A percentile compares a stretch with the other conserved stretches of the same genome.
Evolutionary conservation across 768 basidiomycete species (phyloP).

Genomic region (Lentinus brumalis): DNA sequence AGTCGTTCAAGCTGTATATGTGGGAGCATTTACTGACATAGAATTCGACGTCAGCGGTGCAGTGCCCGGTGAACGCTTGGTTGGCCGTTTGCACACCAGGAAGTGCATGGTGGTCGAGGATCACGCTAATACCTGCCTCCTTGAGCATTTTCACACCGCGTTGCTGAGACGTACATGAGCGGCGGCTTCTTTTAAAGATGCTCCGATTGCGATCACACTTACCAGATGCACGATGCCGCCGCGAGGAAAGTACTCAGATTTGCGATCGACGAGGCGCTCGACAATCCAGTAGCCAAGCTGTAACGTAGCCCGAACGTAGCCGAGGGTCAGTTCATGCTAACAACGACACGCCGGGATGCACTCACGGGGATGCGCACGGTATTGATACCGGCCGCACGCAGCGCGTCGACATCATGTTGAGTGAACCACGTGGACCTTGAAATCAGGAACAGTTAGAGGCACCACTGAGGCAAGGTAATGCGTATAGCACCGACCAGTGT

Average conservation of each 20-base stretch:
- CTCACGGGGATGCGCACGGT: slow-evolving; percentile 76
- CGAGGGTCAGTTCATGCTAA: background rate
- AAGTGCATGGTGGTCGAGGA: slow-evolving; percentile 71
- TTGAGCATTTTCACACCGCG: slow-evolving; percentile 62
- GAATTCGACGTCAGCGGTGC: slow-evolving; percentile 69
- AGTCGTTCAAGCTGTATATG: background rate
- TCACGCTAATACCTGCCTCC: slow-evolving; percentile 62
- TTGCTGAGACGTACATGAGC: slow-evolving; percentile 41
- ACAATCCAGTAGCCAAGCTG: slow-evolving; percentile 86
- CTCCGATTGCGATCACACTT: slow-evolving; percentile 20
- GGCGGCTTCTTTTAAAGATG: background rate
- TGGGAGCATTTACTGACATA: slow-evolving; percentile 49
- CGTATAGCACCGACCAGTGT: slow-evolving; percentile 54
- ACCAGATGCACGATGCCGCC: slow-evolving; percentile 72
- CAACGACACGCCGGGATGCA: background rate
- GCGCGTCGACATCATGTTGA: slow-evolving; percentile 55
- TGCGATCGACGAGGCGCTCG: slow-evolving; percentile 66
- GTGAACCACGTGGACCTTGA: slow-evolving; percentile 73
- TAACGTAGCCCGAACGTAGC: background rate
- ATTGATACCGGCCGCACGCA: slow-evolving; percentile 62
- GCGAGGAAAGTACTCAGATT: slow-evolving; percentile 62
- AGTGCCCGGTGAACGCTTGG: slow-evolving; percentile 73
- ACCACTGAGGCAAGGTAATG: no score
- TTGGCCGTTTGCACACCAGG: slow-evolving; percentile 65
- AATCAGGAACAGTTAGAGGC: background rate